Evolutionary conservation across 2,329 filamentous ascomycete genomes (phyloP), one percentile per base, ranked within the genome.

Genomic region (Aureobasidium subglaciale): DNA sequence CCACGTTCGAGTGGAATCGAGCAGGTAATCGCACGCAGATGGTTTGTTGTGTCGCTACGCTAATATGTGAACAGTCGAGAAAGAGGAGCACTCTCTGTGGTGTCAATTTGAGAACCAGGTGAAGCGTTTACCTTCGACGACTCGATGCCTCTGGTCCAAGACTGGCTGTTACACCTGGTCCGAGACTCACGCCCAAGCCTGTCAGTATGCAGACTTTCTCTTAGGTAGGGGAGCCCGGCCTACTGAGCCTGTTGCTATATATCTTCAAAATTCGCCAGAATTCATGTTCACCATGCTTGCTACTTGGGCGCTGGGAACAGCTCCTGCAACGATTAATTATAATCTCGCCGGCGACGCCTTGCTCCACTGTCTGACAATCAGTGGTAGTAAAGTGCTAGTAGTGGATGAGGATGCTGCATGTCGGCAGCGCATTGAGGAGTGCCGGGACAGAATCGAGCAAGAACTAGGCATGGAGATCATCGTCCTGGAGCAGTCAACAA

Each of bases 141-240:
- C 77, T 41, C 75, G 79, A 57, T 82, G 81, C 61, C 77, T 90
- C 62, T 90, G 87, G 87, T 85, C 83, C 35, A 80, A 83, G 10
- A 73, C 74, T 41, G 77, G 79, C 20, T 76, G 73, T 61, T 84
- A 82, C 68, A 84, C 82, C 2, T 87, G 79, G 70, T 70, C 70
- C 18, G 72, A 85, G 60, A 67, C 79, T 0, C 78, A 81, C 54
- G 72, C 76, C n/a, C 74, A 76, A n/a, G 74, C 73, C 8, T 77
- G 80, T 60, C 81, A 81, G 62, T 87, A 80, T 60, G 84, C 77
- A 0, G 76, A 83, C 57, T 86, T 81, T 71, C 84, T 85, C 62
- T 72, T 81, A 27, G 56, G 64, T 8, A 60, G 66, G 38, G 67
- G 67, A 24, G 63, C 70, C 8, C 53, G 62, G 49, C 62, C 67